These are phyloP conservation scores for Metschnikowia gelsemii DNA, from an alignment of 805 yeast species.

Conservation along the genomic window DNA sequence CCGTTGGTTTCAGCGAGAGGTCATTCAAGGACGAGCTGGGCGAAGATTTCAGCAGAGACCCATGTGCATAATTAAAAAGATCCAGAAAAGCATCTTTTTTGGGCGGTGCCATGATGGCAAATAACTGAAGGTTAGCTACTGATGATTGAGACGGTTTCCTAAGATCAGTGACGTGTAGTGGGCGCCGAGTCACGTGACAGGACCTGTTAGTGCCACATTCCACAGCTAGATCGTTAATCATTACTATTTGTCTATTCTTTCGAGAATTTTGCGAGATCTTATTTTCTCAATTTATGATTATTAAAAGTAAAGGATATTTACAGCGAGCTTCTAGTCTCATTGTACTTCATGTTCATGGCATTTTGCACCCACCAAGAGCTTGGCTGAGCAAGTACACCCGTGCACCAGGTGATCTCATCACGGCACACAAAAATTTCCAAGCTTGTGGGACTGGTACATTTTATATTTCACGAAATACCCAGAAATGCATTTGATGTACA, in stretches of 20 bases:
- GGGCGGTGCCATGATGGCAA: conserved; percentile 28
- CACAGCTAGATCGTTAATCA: background rate
- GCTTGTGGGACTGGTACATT: background rate
- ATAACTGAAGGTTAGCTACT: background rate
- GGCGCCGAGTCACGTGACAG: conserved; percentile 6
- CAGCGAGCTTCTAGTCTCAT: too few relatives aligned
- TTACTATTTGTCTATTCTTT: too few relatives aligned
- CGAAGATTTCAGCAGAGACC: conserved; percentile 15
- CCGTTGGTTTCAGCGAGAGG: conserved; percentile 10
- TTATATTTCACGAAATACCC: conserved; percentile 4
- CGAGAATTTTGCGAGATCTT: too few relatives aligned
- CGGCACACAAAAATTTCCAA: conserved; percentile 13
- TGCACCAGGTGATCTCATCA: conserved; percentile 14
- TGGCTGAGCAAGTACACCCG: too few relatives aligned
- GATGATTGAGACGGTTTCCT: background rate
- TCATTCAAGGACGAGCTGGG: conserved; percentile 17
- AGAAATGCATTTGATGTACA: conserved; percentile 98
- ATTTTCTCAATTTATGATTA: too few relatives aligned
- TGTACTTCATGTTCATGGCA: too few relatives aligned
- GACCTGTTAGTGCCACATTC: too few relatives aligned
- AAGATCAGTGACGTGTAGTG: conserved; percentile 1
- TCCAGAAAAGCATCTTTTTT: conserved; percentile 48
- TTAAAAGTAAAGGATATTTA: too few relatives aligned
- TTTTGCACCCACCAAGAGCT: conserved; percentile 1
- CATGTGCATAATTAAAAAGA: conserved; percentile 36